phyloP scores from a whole-genome alignment of 2,329 filamentous ascomycete species.

The Uncinocarpus reesii region DNA sequence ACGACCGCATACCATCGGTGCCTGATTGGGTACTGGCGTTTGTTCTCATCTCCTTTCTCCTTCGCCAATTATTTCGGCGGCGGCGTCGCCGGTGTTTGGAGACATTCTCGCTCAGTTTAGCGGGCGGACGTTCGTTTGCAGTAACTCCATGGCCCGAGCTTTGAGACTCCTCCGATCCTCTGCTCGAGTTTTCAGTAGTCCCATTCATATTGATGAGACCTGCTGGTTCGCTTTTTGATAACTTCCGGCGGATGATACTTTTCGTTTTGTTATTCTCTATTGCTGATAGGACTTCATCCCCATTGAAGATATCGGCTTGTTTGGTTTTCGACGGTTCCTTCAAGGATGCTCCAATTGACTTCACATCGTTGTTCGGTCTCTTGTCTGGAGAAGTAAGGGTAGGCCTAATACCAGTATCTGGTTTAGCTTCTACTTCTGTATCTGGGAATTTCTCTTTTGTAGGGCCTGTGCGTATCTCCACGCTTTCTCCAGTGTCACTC shows the following conservation, averaged over 20 bases:
- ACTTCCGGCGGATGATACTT: slow-evolving; percentile 11
- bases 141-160: neutral
- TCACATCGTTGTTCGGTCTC: neutral
- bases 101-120: neutral
- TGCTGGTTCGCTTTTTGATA: slow-evolving; percentile 19
- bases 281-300: neutral
- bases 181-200: neutral
- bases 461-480: slow-evolving; percentile 12
- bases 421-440: neutral
- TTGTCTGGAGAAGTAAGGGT: neutral
- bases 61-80: slow-evolving; percentile 15
- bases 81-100: slow-evolving; percentile 15
- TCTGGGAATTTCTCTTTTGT: neutral
- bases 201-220: slow-evolving; percentile 1
- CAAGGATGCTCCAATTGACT: neutral
- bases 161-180: slow-evolving; percentile 1
- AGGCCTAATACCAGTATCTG: neutral
- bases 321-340: neutral
- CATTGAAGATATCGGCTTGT: neutral
- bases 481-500: slow-evolving; percentile 15
- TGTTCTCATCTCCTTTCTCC: slow-evolving; percentile 9
- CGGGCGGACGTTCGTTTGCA: neutral
- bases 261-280: slow-evolving; percentile 2
- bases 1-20: neutral
- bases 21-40: slow-evolving; percentile 4